Evolutionary conservation across 2,329 filamentous ascomycete species (phyloP), one percentile per base, ranked within the genome.

Genomic region (Colletotrichum cordylinicola): DNA sequence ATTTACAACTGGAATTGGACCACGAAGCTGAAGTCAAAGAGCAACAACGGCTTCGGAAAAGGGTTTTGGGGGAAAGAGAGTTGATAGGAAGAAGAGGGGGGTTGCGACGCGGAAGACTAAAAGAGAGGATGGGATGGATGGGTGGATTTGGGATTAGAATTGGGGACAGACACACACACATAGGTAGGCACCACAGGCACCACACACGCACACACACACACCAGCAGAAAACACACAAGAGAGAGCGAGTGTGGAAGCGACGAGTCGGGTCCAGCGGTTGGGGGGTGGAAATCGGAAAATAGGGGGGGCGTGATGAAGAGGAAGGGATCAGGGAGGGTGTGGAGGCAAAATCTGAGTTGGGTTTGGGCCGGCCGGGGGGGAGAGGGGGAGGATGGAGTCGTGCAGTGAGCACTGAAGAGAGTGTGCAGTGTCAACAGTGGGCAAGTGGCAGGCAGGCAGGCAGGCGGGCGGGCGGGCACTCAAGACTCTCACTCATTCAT

Each of bases 1-100:
- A 87, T 86, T 82, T 86, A 87, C 88, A 83, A 82, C 89, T 87
- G 89, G 90, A 89, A 90, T 90, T 87, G 90, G 85, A 87, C 90
- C 90, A 91, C 81, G 79, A 78, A 78, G 79, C 76, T 71, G 74
- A 75, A 73, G 70, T 67, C 62, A 71, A 74, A 79, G 77, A 79
- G 80, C 72, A 77, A 80, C 74, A 70, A 69, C 71, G 66, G 72
- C 78, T 60, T 79, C 75, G 78, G 77, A 78, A 78, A 78, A 78
- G 79, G 78, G 74, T 77, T 71, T 67, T 78, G 80, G 79, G 81
- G 80, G 81, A 78, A 81, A 77, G 79, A 78, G 79, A 80, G 80
- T 80, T 79, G 80, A 79, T 80, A 75, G 78, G 78, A 80, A 78
- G 76, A 78, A 77, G 78, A 78, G 78, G 74, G 74, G 77, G 77